These are phyloP conservation scores for Monosporozyma servazzii DNA, from an alignment of 805 yeast species.

Conservation along the genomic window DNA sequence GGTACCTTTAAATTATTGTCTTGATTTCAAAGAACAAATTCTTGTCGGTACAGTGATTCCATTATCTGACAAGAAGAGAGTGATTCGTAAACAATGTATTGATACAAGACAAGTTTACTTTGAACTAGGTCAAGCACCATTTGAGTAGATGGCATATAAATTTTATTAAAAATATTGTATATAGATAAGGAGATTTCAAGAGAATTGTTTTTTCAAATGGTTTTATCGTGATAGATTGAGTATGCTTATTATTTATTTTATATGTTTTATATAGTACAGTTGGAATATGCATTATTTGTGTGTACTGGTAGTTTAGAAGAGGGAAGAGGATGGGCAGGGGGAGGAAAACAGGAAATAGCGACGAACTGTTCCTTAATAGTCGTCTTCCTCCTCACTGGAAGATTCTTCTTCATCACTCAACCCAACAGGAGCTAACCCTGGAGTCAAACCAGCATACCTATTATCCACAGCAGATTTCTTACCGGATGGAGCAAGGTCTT, in stretches of 20 bases:
- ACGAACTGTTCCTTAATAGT: background rate
- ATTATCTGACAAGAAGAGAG: slow-evolving; percentile 67
- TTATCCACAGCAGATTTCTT: slow-evolving; percentile 14
- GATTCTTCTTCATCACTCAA: slow-evolving; percentile 44
- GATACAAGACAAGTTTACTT: slow-evolving; percentile 71
- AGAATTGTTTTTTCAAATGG: background rate
- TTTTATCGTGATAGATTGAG: background rate
- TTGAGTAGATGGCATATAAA: slow-evolving; percentile 18
- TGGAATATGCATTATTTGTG: background rate
- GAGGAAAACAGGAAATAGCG: background rate
- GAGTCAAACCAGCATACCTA: slow-evolving; percentile 58
- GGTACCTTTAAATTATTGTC: slow-evolving; percentile 35
- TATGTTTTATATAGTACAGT: background rate
- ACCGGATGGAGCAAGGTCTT: slow-evolving; percentile 11
- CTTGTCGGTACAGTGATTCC: slow-evolving; percentile 40
- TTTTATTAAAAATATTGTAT: no score
- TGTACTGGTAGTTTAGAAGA: background rate
- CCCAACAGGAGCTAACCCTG: slow-evolving; percentile 80
- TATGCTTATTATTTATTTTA: background rate
- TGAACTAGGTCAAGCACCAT: slow-evolving; percentile 39
- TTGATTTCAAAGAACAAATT: slow-evolving; percentile 44
- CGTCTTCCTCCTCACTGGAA: slow-evolving; percentile 22
- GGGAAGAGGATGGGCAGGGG: background rate
- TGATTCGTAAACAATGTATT: slow-evolving; percentile 65
- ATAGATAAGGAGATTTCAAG: background rate